Percentiles rank a stretch among this genome's conserved stretches.
phyloP scores from a whole-genome alignment of 2,329 filamentous ascomycete genomes.

The Pseudogymnoascus pannorum region DNA sequence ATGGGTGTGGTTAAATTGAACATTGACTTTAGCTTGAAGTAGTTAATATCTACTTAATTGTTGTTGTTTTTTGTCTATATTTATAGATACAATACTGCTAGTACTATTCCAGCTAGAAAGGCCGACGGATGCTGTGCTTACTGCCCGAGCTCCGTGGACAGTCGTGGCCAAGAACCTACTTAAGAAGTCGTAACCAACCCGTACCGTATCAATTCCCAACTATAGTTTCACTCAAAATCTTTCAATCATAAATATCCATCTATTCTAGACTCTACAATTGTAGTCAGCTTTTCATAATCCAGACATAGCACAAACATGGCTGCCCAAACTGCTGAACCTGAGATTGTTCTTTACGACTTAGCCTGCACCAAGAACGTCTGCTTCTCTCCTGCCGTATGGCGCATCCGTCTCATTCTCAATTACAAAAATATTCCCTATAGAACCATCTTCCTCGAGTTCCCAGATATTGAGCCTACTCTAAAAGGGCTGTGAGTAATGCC shows the following conservation, averaged over 20 bases:
- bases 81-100: background rate
- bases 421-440: conserved; percentile 36
- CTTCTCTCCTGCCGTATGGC: conserved; percentile 37
- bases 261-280: conserved; percentile 5
- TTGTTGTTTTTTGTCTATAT: background rate
- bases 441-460: conserved; percentile 37
- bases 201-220: conserved; percentile 1
- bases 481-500: conserved; percentile 31
- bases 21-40: background rate
- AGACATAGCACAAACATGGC: conserved; percentile 19
- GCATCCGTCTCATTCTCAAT: conserved; percentile 38
- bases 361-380: conserved; percentile 34
- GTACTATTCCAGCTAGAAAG: background rate
- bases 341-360: conserved; percentile 36
- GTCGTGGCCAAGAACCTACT: background rate
- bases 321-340: conserved; percentile 23
- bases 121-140: background rate
- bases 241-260: conserved; percentile 1
- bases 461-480: conserved; percentile 36
- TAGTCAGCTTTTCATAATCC: background rate
- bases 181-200: background rate
- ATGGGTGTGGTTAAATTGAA: too few relatives aligned
- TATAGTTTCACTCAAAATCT: background rate
- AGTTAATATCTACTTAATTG: background rate
- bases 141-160: background rate